These are phyloP conservation scores for Termitomyces sp. DNA, from an alignment of 768 basidiomycete genomes.

Conservation along the genomic window DNA sequence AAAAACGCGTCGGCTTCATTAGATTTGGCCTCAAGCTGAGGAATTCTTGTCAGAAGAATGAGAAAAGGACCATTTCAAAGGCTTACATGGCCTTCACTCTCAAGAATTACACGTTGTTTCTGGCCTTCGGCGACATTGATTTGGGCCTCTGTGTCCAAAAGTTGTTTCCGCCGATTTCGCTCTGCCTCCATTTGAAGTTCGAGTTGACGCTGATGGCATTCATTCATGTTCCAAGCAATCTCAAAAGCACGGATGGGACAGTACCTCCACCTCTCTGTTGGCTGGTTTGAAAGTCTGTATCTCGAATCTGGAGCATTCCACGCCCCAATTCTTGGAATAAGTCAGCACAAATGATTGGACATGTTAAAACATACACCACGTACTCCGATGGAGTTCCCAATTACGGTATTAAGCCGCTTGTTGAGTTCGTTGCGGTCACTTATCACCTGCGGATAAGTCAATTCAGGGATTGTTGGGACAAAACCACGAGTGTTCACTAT, in stretches of 20 bases:
- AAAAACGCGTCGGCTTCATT: conserved; percentile 55
- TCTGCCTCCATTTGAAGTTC: conserved; percentile 63
- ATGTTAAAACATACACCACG: conserved; percentile 7
- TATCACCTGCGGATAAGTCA: conserved; percentile 37
- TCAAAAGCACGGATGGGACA: neutral
- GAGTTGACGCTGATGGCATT: conserved; percentile 46
- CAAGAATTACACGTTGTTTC: conserved; percentile 54
- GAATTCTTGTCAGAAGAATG: neutral
- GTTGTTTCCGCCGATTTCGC: conserved; percentile 52
- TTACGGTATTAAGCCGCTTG: conserved; percentile 42
- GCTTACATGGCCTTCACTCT: conserved; percentile 51
- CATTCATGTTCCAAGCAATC: neutral
- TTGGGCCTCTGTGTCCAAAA: conserved; percentile 56
- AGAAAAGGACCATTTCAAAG: neutral
- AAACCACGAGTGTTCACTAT: neutral
- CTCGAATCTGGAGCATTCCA: conserved; percentile 57
- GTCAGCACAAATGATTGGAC: neutral
- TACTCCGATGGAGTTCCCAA: conserved; percentile 48
- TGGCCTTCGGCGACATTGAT: conserved; percentile 60
- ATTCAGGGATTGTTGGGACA: neutral
- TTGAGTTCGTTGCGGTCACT: conserved; percentile 55
- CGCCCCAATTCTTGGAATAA: conserved; percentile 47
- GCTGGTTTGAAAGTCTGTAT: conserved; percentile 60
- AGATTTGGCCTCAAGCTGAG: conserved; percentile 45
- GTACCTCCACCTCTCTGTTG: conserved; percentile 57